Evolutionary conservation across 345 rosid genomes (phyloP).

Genomic region (Carallia brachiata): DNA sequence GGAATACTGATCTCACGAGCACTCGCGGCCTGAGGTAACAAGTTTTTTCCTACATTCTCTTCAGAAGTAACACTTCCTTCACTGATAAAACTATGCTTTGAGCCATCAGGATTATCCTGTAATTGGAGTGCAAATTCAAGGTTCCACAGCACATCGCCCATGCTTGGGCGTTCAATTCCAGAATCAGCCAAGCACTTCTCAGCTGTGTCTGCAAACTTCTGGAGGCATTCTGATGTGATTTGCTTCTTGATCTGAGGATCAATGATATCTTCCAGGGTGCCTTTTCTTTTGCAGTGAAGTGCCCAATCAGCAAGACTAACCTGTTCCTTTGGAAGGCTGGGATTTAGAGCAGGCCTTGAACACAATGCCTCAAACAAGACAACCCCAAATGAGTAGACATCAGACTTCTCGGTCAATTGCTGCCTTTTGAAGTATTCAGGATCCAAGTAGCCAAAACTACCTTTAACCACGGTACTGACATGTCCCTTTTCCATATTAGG

Average conservation of each 20-base stretch:
- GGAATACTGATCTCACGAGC: constrained; percentile 27
- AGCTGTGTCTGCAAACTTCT: constrained; percentile 65
- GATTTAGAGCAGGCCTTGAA: constrained; percentile 69
- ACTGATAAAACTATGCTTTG: constrained; percentile 10
- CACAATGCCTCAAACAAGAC: constrained; percentile 75
- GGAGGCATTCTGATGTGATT: constrained; percentile 52
- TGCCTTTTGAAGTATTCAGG: constrained; percentile 85
- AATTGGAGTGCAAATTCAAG: constrained; percentile 70
- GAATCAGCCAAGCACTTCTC: constrained; percentile 63
- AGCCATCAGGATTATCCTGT: constrained; percentile 42
- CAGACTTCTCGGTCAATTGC: constrained; percentile 81
- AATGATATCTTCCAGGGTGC: constrained; percentile 51
- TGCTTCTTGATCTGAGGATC: constrained; percentile 58
- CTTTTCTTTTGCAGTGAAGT: constrained; percentile 45
- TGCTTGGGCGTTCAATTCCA: constrained; percentile 65
- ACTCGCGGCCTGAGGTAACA: constrained; percentile 27
- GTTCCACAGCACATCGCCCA: constrained; percentile 84
- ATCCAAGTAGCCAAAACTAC: constrained; percentile 88
- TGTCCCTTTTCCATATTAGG: constrained; percentile 74
- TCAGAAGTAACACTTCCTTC: constrained; percentile 24
- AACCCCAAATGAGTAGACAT: constrained; percentile 86
- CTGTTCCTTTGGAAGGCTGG: constrained; percentile 67
- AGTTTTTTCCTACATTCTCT: background rate
- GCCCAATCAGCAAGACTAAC: constrained; percentile 93
- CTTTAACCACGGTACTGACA: constrained; percentile 86